These are phyloP conservation scores for Krasilnikovozyma curviuscula DNA, from an alignment of 768 basidiomycete genomes.

Conservation along the genomic window DNA sequence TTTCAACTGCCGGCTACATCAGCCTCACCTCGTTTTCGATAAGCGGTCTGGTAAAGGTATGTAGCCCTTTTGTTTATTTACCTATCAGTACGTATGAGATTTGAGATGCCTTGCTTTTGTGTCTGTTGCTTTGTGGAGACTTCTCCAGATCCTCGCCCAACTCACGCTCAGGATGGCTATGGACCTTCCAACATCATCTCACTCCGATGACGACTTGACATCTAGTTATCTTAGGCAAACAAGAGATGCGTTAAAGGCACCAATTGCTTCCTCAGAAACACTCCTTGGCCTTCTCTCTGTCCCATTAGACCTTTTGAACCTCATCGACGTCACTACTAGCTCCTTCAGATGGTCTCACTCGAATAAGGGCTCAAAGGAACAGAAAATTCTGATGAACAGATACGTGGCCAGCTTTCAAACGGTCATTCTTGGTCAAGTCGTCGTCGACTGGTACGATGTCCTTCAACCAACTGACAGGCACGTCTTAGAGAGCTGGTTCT, in stretches of 20 bases:
- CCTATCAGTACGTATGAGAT: too few species aligned
- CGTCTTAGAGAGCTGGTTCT: slow-evolving; percentile 6
- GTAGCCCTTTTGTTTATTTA: too few species aligned
- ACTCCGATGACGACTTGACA: too few species aligned
- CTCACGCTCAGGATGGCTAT: too few species aligned
- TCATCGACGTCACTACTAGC: slow-evolving; percentile 35
- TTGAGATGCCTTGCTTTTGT: too few species aligned
- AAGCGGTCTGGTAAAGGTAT: too few species aligned
- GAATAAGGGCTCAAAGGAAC: neutral
- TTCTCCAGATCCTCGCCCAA: too few species aligned
- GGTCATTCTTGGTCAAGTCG: neutral
- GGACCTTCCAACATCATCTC: too few species aligned
- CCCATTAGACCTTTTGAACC: slow-evolving; percentile 39
- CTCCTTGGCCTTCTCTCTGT: slow-evolving; percentile 40
- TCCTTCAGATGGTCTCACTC: slow-evolving; percentile 16
- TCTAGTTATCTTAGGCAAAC: slow-evolving; percentile 1
- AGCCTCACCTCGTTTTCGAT: too few species aligned
- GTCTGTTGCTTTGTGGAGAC: too few species aligned
- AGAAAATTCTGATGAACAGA: slow-evolving; percentile 14
- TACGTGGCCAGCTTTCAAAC: slow-evolving; percentile 7
- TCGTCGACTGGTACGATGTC: neutral
- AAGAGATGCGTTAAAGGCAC: slow-evolving; percentile 4
- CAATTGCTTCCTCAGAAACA: slow-evolving; percentile 16
- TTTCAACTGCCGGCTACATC: too few species aligned
- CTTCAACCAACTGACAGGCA: neutral